A percentile compares a stretch with the other conserved stretches of the same genome.
Conservation (phyloP, 1,139 yeast species). For the Wickerhamomyces sp. region DNA sequence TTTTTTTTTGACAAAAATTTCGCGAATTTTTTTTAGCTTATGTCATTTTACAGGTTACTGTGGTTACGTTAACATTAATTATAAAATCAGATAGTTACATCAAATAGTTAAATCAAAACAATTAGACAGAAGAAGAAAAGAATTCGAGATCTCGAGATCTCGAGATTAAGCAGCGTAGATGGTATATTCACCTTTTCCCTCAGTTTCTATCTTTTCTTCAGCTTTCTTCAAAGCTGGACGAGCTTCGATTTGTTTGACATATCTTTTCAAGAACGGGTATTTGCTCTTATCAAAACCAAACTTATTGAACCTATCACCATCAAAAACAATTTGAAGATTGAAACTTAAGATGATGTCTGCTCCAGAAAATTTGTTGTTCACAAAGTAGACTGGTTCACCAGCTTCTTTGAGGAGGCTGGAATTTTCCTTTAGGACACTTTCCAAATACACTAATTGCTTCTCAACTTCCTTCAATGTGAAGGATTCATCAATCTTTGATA, state of each 20-base stretch:
- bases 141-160: too few species aligned
- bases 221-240: conserved; percentile 16
- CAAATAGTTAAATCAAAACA: too few species aligned
- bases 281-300: conserved; percentile 8
- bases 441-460: conserved; percentile 23
- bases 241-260: conserved; percentile 15
- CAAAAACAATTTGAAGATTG: conserved; percentile 27
- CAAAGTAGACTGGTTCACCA: conserved; percentile 36
- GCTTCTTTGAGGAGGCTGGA: conserved; percentile 23
- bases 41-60: not conserved
- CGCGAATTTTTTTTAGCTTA: not conserved
- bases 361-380: conserved; percentile 49
- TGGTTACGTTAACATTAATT: not conserved
- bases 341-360: conserved; percentile 51
- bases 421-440: conserved; percentile 32
- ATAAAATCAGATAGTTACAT: too few species aligned
- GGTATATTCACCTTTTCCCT: conserved; percentile 7
- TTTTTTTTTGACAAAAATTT: not conserved
- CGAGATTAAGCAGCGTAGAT: not conserved
- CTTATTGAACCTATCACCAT: conserved; percentile 6
- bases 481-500: not conserved
- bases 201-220: conserved; percentile 5
- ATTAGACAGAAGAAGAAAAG: too few species aligned
- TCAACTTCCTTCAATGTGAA: not conserved
- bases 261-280: conserved; percentile 19